These are phyloP conservation scores for Arthrinium phaeospermum DNA, from an alignment of 2,329 filamentous ascomycete genomes.

Conservation along the genomic window DNA sequence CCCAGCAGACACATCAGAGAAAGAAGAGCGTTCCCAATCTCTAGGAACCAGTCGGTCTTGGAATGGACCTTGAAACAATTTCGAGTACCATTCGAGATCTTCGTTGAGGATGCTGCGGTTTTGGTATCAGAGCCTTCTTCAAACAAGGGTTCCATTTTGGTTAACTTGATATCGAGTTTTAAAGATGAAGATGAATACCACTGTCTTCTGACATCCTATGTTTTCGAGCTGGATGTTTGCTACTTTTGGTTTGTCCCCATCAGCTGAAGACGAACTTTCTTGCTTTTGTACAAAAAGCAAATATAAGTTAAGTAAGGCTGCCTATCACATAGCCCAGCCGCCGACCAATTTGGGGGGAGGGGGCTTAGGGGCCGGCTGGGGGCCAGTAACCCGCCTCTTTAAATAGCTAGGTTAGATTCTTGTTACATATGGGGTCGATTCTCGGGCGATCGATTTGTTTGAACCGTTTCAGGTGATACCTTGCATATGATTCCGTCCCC, in stretches of 20 bases:
- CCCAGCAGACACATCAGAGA: slow-evolving; percentile 5
- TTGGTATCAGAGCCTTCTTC: neutral
- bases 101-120: neutral
- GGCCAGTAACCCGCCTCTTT: neutral
- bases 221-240: neutral
- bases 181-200: neutral
- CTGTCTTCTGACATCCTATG: neutral
- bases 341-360: neutral
- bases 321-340: neutral
- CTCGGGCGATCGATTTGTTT: neutral
- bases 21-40: slow-evolving; percentile 13
- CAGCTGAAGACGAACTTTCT: neutral
- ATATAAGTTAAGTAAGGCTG: neutral
- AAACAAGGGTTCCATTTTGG: neutral
- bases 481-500: neutral
- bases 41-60: slow-evolving; percentile 5
- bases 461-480: neutral
- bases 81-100: neutral
- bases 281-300: neutral
- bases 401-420: neutral
- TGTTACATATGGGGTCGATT: neutral
- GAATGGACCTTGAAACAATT: neutral
- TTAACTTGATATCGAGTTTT: neutral
- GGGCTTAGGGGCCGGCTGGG: neutral
- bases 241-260: neutral